Base-by-base conservation (phyloP, 2,329 filamentous ascomycete genomes). In the Calonectria naviculata region DNA sequence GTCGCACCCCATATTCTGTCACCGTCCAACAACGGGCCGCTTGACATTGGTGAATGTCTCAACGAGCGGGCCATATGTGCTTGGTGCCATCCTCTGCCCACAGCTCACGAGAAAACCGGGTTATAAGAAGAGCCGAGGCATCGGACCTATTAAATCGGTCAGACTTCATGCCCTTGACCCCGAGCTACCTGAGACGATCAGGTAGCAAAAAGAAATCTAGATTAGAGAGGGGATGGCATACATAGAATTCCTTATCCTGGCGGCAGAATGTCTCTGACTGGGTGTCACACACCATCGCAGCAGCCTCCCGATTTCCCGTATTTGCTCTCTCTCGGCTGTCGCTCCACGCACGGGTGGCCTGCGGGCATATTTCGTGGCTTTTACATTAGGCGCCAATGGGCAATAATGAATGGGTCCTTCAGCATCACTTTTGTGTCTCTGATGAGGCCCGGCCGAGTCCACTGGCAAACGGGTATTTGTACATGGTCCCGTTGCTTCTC, bases 1-100 rank as follows among this genome's bases (percentile, higher is more conserved):
- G 29, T 19, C 26, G 28, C 41, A 36, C 36, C 42, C 31, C 52
- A 29, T 61, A 60, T 61, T 49, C 21, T 31, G 61, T 60, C 42
- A 36, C 52, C 61, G 41, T 15, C 52, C 42, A 9, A 65, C 49
- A 42, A 65, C 49, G 42, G 65, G 66, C 66, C 66, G 60, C 66
- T 68, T 64, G 62, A 34, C 31, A 41, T 36, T 64, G 58, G 47
- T 56, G 60, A 67, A 62, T 70, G 56, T 70, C 68, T 67, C 64
- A 67, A 42, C 56, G 36, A 70, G 68, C 46, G 64, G 56, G 63
- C 63, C 62, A 38, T 56, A 29, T 41, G 38, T 67, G 56, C 34
- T 52, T 26, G 24, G 42, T 44, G 61, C 63, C 54, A 62, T 44
- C 28, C 62, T 62, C 60, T 44, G 60, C 44, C 52, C 62, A 65